Evolutionary conservation across 2,329 filamentous ascomycete species (phyloP).

Genomic region (Claviceps quebecensis): DNA sequence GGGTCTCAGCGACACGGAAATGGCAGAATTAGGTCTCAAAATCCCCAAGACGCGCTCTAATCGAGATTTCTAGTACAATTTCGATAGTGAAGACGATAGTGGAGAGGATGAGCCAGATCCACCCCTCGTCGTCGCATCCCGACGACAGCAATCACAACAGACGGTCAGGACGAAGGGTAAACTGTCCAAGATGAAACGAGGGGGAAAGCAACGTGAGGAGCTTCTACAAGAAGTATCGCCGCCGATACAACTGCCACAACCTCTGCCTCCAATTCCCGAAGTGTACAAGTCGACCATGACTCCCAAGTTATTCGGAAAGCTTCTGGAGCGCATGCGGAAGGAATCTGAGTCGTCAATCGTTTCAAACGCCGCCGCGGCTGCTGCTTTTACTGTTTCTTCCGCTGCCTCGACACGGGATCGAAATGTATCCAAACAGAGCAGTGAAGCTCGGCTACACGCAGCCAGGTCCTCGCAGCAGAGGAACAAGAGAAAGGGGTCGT

Average conservation of each 20-base stretch:
- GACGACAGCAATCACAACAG: background rate
- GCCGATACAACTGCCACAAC: conserved; percentile 1
- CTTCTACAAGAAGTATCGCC: conserved; percentile 8
- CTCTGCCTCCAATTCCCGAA: conserved; percentile 20
- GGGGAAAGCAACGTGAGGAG: conserved; percentile 7
- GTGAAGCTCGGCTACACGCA: background rate
- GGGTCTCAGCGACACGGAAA: conserved; percentile 12
- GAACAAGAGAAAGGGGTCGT: conserved; percentile 6
- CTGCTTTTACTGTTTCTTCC: background rate
- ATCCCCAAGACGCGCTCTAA: conserved; percentile 19
- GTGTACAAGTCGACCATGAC: conserved; percentile 11
- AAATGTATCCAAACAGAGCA: background rate
- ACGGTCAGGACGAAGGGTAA: background rate
- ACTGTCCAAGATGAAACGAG: conserved; percentile 3
- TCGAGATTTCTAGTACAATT: conserved; percentile 24
- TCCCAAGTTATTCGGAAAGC: conserved; percentile 13
- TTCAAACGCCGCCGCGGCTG: background rate
- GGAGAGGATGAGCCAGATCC: conserved; percentile 8
- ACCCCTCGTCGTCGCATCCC: background rate
- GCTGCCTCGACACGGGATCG: background rate
- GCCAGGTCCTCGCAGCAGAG: background rate
- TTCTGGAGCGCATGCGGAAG: conserved; percentile 16
- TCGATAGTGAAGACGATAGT: conserved; percentile 20
- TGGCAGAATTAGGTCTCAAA: conserved; percentile 19
- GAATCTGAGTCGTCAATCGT: conserved; percentile 7